Conservation (phyloP, 2,329 filamentous ascomycete genomes). For the Leptographium radiaticola region DNA sequence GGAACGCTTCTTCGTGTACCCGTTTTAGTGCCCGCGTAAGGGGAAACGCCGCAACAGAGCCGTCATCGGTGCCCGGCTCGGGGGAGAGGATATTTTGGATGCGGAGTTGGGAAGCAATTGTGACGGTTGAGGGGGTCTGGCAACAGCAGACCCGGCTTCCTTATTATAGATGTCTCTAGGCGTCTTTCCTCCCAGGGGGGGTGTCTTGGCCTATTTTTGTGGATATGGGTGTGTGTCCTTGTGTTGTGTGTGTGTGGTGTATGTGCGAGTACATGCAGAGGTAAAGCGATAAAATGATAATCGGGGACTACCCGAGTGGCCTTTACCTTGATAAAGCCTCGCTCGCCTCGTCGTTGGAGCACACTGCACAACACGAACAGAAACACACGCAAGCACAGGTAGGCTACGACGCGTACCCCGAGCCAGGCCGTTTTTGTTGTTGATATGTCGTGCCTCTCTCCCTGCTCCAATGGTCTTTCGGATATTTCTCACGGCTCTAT, state of each 20-base stretch:
- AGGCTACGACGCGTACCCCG: not conserved
- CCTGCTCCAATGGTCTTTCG: too few relatives aligned
- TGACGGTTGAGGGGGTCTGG: constrained; percentile 28
- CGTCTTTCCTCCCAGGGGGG: not conserved
- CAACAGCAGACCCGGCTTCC: constrained; percentile 19
- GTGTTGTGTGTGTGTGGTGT: constrained; percentile 4
- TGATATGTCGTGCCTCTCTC: too few relatives aligned
- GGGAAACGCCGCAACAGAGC: constrained; percentile 15
- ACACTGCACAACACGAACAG: too few relatives aligned
- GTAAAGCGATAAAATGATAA: not conserved
- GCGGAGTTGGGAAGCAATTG: constrained; percentile 35
- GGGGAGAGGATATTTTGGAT: constrained; percentile 39
- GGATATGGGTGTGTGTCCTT: not conserved
- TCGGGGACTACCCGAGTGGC: too few relatives aligned
- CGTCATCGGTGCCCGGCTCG: constrained; percentile 26
- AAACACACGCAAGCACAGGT: not conserved
- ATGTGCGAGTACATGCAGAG: not conserved
- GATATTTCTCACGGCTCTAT: not conserved
- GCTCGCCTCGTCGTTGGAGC: too few relatives aligned
- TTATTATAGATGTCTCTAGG: constrained; percentile 6
- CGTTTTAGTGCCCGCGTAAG: constrained; percentile 22
- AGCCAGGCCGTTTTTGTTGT: too few relatives aligned
- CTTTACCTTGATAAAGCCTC: too few relatives aligned
- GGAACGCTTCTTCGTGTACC: constrained; percentile 23
- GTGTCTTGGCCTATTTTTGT: not conserved